Evolutionary conservation across 495 filamentous ascomycete genomes (phyloP).

Genomic region (Geopyxis carbonaria): DNA sequence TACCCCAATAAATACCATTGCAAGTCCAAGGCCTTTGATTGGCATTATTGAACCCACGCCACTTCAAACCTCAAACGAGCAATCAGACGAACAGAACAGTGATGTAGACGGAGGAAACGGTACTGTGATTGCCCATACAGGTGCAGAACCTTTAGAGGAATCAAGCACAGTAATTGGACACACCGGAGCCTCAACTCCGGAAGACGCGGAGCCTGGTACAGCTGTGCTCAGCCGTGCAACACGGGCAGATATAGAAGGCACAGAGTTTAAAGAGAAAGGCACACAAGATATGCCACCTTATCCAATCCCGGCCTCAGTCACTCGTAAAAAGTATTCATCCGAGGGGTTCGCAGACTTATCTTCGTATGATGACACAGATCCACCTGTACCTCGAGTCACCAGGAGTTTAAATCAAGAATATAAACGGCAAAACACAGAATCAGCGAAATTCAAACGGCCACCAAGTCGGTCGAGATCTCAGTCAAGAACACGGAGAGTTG

Average conservation of each 20-base stretch:
- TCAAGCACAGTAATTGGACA: constrained; percentile 16
- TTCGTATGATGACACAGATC: constrained; percentile 1
- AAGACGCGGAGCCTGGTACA: neutral
- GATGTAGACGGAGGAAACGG: neutral
- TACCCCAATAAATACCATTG: constrained; percentile 14
- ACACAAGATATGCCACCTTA: neutral
- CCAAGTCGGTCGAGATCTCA: too few relatives aligned
- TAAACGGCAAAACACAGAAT: too few relatives aligned
- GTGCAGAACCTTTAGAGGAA: neutral
- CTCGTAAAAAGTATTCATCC: neutral
- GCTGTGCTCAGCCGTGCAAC: neutral
- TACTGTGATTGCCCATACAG: neutral
- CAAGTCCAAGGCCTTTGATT: constrained; percentile 13
- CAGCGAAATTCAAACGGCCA: too few relatives aligned
- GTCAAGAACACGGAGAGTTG: too few relatives aligned
- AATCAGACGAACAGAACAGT: neutral
- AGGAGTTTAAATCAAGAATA: too few relatives aligned
- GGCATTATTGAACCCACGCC: constrained; percentile 10
- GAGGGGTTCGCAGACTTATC: neutral
- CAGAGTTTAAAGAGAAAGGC: neutral
- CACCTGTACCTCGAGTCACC: too few relatives aligned
- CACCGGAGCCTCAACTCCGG: constrained; percentile 16
- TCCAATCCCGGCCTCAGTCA: too few relatives aligned
- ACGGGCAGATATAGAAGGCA: neutral
- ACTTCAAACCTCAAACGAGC: neutral